A percentile compares a stretch with the other conserved stretches of the same genome.
Evolutionary conservation across 257 asterid genomes (phyloP).

Genomic region (Capsicum baccatum): DNA sequence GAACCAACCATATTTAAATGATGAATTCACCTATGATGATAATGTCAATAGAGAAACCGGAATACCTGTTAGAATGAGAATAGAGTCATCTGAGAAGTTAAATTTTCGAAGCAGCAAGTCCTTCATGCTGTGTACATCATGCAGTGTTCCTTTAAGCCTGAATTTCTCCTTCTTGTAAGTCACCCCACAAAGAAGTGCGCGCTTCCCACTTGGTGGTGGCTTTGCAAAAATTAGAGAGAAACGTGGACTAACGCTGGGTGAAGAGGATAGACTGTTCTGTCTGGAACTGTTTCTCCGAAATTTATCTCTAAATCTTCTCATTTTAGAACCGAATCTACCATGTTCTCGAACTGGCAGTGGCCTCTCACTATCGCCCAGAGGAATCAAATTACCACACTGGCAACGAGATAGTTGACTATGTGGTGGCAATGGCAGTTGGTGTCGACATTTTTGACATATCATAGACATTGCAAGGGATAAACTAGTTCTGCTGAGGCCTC

Average conservation of each 20-base stretch:
- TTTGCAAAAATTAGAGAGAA: neutral
- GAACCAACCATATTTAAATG: neutral
- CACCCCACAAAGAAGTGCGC: conserved; percentile 67
- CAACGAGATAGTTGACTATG: conserved; percentile 32
- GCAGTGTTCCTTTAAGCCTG: conserved; percentile 57
- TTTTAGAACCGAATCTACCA: conserved; percentile 30
- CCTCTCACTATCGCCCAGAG: neutral
- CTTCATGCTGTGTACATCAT: conserved; percentile 49
- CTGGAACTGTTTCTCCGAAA: conserved; percentile 32
- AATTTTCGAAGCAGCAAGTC: conserved; percentile 40
- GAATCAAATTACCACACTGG: conserved; percentile 14
- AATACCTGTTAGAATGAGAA: conserved; percentile 72
- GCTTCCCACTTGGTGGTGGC: conserved; percentile 48
- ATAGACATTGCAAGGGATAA: neutral
- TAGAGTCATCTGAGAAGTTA: conserved; percentile 43
- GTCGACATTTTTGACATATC: conserved; percentile 35
- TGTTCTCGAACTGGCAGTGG: conserved; percentile 24
- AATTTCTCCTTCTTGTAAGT: conserved; percentile 57
- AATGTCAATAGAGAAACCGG: neutral
- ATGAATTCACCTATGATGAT: neutral
- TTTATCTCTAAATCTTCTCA: conserved; percentile 26
- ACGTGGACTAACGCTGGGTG: conserved; percentile 16
- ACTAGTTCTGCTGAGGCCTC: neutral
- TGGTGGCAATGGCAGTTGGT: neutral
- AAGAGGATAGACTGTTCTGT: conserved; percentile 12